Percentiles rank a stretch among this genome's conserved stretches.
phyloP scores from a whole-genome alignment of 1,139 yeast species.

The Suhomyces bokatorum region DNA sequence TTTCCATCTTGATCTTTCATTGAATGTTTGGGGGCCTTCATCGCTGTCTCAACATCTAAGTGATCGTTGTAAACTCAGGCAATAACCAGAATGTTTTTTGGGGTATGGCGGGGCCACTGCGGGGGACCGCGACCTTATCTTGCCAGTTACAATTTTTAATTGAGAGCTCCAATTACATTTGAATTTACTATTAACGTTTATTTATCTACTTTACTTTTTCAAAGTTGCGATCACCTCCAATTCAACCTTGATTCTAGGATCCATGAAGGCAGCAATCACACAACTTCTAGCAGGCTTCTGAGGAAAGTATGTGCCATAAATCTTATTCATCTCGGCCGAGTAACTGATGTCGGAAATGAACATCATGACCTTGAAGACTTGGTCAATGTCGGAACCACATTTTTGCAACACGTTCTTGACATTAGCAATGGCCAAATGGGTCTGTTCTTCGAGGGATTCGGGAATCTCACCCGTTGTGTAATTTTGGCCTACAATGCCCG shows the following conservation, averaged over 20 bases:
- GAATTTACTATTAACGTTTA: neutral
- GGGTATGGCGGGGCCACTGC: no score
- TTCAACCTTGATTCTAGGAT: constrained; percentile 36
- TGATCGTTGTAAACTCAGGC: neutral
- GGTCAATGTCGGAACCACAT: constrained; percentile 50
- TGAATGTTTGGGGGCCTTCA: neutral
- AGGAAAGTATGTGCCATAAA: constrained; percentile 48
- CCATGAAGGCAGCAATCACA: constrained; percentile 40
- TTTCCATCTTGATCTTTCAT: neutral
- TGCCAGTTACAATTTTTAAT: no score
- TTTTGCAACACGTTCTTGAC: constrained; percentile 45
- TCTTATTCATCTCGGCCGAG: constrained; percentile 45
- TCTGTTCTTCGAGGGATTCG: constrained; percentile 43
- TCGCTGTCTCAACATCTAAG: neutral
- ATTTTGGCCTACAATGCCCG: constrained; percentile 38
- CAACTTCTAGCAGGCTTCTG: constrained; percentile 59
- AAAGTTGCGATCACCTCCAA: constrained; percentile 36
- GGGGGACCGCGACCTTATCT: no score
- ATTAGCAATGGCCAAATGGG: constrained; percentile 46
- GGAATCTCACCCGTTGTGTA: constrained; percentile 39
- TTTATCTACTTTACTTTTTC: neutral
- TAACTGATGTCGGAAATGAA: constrained; percentile 50
- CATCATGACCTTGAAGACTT: constrained; percentile 53
- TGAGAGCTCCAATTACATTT: no score
- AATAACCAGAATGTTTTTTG: neutral